phyloP scores from a whole-genome alignment of 345 rosid genomes.

The Isatis tinctoria region DNA sequence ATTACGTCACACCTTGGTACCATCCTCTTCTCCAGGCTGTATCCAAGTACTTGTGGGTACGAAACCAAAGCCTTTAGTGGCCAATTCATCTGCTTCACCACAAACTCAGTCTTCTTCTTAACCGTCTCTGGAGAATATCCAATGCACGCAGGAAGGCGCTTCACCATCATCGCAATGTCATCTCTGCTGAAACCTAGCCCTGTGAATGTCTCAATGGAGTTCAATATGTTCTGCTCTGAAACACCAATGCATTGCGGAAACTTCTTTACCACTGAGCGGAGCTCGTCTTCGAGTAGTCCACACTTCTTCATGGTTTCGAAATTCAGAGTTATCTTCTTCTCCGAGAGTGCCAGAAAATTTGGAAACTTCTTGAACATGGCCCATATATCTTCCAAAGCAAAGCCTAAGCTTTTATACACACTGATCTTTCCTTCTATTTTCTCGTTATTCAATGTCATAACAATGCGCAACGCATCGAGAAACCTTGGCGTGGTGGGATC shows the following conservation, averaged over 20 bases:
- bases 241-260: neutral
- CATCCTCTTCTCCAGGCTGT: conserved; percentile 32
- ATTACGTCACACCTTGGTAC: conserved; percentile 30
- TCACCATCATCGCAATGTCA: conserved; percentile 11
- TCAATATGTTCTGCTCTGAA: conserved; percentile 20
- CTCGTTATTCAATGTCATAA: neutral
- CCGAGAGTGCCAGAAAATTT: neutral
- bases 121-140: neutral
- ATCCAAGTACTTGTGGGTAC: conserved; percentile 5
- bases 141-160: neutral
- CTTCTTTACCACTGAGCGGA: neutral
- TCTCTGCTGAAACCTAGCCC: conserved; percentile 16
- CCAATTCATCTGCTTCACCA: conserved; percentile 38
- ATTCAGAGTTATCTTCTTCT: conserved; percentile 1
- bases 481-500: conserved; percentile 8
- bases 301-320: neutral
- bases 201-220: conserved; percentile 16
- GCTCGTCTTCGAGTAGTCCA: conserved; percentile 1
- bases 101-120: conserved; percentile 12
- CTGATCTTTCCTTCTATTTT: neutral
- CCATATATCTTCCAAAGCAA: neutral
- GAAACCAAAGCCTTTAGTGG: neutral
- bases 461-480: neutral
- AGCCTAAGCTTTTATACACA: neutral
- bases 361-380: neutral